phyloP scores from a whole-genome alignment of 2,329 filamentous ascomycete species.

The Fusarium pininemorale region DNA sequence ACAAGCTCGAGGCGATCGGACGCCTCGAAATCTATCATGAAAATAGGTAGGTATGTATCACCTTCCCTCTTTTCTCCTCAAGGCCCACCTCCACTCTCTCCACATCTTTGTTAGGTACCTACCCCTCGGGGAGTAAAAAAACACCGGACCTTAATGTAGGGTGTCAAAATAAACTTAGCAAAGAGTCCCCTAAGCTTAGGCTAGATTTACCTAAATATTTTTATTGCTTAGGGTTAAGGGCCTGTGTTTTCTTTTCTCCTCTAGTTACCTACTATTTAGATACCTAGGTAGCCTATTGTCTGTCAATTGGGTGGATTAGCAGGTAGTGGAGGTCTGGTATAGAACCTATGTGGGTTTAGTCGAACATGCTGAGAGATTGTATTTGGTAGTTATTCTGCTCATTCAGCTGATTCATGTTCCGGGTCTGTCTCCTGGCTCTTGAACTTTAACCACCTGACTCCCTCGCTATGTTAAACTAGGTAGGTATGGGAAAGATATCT shows the following conservation, averaged over 20 bases:
- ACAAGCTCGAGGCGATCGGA: neutral
- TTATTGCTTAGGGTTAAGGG: no score
- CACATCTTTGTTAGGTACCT: neutral
- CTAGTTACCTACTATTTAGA: no score
- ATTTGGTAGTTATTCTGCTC: neutral
- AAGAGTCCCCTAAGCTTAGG: no score
- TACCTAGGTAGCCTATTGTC: neutral
- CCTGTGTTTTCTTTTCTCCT: no score
- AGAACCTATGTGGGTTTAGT: neutral
- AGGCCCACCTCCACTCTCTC: neutral
- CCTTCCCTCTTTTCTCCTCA: slow-evolving; percentile 13
- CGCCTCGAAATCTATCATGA: neutral
- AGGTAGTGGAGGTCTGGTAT: neutral
- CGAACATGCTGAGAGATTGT: neutral
- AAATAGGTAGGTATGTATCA: neutral
- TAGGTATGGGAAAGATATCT: neutral
- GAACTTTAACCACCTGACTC: neutral
- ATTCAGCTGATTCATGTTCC: neutral
- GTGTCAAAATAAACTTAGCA: no score
- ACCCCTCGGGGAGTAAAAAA: neutral
- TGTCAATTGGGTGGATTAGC: neutral
- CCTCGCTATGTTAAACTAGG: neutral
- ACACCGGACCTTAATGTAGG: no score
- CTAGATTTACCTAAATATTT: no score
- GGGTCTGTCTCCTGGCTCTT: neutral